A percentile compares a stretch with the other conserved stretches of the same genome.
Evolutionary conservation across 345 rosid genomes (phyloP).

Genomic region (Eucalyptus curtisii): DNA sequence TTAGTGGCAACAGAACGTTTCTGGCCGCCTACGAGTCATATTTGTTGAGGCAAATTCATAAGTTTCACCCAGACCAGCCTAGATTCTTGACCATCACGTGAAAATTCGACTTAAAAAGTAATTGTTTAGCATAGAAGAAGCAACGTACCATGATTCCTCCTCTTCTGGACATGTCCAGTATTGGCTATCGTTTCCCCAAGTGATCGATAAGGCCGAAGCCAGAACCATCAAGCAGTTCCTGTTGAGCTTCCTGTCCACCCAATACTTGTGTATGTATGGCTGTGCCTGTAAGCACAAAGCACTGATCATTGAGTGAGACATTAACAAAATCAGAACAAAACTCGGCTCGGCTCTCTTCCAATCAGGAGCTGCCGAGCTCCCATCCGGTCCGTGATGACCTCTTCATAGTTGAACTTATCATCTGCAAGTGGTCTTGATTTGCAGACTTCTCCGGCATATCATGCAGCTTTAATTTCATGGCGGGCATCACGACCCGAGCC

Average conservation of each 20-base stretch:
- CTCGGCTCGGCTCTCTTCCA: not conserved
- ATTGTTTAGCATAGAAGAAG: not conserved
- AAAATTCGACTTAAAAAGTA: not conserved
- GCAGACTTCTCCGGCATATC: not conserved
- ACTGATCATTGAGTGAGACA: not conserved
- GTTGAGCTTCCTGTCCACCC: not conserved
- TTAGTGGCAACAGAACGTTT: not conserved
- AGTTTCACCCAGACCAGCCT: not conserved
- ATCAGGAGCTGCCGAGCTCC: not conserved
- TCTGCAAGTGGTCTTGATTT: not conserved
- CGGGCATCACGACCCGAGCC: not conserved
- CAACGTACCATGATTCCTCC: not conserved
- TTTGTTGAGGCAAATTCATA: not conserved
- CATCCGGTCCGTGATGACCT: not conserved
- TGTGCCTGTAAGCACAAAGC: not conserved
- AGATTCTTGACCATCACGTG: not conserved
- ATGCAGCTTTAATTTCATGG: not conserved
- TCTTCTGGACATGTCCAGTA: not conserved
- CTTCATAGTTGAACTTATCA: not conserved
- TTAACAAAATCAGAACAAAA: not conserved
- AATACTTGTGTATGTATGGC: not conserved
- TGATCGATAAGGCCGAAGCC: not conserved
- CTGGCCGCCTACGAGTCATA: rapidly evolving
- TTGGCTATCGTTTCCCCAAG: rapidly evolving
- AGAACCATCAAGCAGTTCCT: not conserved